Base-by-base conservation (phyloP, 2,329 filamentous ascomycete genomes). In the Hymenoscyphus salicellus region DNA sequence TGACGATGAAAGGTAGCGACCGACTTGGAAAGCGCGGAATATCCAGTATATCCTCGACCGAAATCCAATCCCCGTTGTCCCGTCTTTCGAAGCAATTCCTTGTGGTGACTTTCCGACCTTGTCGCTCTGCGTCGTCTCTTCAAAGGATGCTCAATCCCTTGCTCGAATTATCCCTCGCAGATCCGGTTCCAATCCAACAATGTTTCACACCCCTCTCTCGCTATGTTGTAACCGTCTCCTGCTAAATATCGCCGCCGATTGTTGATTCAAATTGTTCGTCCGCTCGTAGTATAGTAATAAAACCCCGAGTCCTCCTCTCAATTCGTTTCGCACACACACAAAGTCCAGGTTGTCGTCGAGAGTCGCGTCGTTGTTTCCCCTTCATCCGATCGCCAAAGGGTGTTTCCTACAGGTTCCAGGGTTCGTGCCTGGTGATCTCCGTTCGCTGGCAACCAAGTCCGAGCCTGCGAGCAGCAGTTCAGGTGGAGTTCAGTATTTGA, bases 291-390 rank as follows among this genome's bases (percentile, higher is more conserved):
- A 52, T 23, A 26, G 10, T 3, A 52, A 52, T 26, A 49, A 26
- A 52, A 52, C 11, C 46, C 23, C 46, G 46, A 20, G 20, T 52
- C 20, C 3, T 26, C 20, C 20, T 2, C 46, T 52, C 46, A 52
- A 52, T 52, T 20, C 43, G 23, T 20, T 52, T 52, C 46, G 20
- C 20, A 23, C 23, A 52, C 20, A 26, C 46, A 10, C n/a, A 14
- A 52, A 11, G 5, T 23, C 20, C 46, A 26, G 14, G 20, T 30
- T 6, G 28, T 30, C 28, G 28, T 26, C 46, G 10, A 23, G 23
- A 52, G 20, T 28, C 46, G 32, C 33, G 28, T 58, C 28, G 30
- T 38, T 26, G 55, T 58, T 58, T 58, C 55, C 55, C 30, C n/a
- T 36, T 57, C 55, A 57, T 57, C 55, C 55, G 55, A 58, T 52